These are phyloP conservation scores for Kodamaea arcana DNA, from an alignment of 1,139 yeast species.

Conservation along the genomic window DNA sequence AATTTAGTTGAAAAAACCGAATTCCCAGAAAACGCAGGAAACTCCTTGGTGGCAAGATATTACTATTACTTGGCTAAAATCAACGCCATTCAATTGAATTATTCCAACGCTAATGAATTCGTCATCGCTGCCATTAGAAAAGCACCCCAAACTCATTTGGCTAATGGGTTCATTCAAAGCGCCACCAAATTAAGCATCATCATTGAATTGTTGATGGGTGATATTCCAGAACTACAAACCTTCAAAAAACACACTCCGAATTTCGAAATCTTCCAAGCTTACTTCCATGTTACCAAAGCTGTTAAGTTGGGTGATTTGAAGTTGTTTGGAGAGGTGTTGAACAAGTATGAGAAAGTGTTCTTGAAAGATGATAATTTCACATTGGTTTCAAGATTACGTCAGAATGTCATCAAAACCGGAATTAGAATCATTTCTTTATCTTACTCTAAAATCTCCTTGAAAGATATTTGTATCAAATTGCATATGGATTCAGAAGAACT, in stretches of 20 bases:
- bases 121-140: constrained; percentile 92
- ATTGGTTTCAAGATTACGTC: constrained; percentile 84
- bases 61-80: constrained; percentile 86
- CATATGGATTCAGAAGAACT: constrained; percentile 92
- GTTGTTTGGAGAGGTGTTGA: constrained; percentile 71
- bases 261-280: constrained; percentile 53
- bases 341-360: constrained; percentile 58
- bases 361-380: constrained; percentile 79
- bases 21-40: constrained; percentile 82
- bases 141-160: constrained; percentile 88
- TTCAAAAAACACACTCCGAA: constrained; percentile 60
- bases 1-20: constrained; percentile 85
- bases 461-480: constrained; percentile 85
- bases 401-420: constrained; percentile 97
- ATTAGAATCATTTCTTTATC: constrained; percentile 89
- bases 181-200: constrained; percentile 86
- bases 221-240: constrained; percentile 85
- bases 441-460: constrained; percentile 85
- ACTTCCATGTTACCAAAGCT: constrained; percentile 84
- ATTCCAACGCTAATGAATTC: constrained; percentile 85
- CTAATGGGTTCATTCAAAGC: constrained; percentile 83
- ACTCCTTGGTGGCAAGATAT: constrained; percentile 88
- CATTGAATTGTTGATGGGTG: constrained; percentile 93
- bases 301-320: constrained; percentile 89
- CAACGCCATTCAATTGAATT: constrained; percentile 88